Evolutionary conservation across 495 filamentous ascomycete genomes (phyloP).

Genomic region (Acidomyces sp.): DNA sequence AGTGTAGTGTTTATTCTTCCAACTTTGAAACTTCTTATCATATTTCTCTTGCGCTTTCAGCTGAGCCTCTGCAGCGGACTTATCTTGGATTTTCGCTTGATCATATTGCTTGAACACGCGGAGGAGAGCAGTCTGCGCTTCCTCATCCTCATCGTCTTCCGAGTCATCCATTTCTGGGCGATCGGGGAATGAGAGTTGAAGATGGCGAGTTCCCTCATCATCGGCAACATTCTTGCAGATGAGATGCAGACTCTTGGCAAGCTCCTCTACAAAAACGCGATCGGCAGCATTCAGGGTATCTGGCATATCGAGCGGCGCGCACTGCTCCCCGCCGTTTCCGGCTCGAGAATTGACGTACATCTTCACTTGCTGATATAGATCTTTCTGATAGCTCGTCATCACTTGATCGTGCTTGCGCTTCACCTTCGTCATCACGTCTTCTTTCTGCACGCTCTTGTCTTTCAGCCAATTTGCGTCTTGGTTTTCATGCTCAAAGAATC

Average conservation of each 20-base stretch:
- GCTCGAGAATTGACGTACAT: conserved; percentile 58
- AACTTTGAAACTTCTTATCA: conserved; percentile 69
- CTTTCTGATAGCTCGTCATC: conserved; percentile 67
- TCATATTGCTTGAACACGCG: conserved; percentile 83
- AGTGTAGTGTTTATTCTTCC: conserved; percentile 87
- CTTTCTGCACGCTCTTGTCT: conserved; percentile 55
- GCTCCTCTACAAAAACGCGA: conserved; percentile 79
- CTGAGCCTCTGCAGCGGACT: conserved; percentile 65
- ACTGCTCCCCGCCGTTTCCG: conserved; percentile 30
- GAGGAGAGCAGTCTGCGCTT: conserved; percentile 66
- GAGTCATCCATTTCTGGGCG: conserved; percentile 41
- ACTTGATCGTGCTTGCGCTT: conserved; percentile 49
- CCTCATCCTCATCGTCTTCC: conserved; percentile 63
- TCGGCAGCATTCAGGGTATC: conserved; percentile 66
- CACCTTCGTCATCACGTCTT: conserved; percentile 49
- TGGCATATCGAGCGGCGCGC: conserved; percentile 53
- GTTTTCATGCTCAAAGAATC: conserved; percentile 81
- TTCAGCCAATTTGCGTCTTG: conserved; percentile 86
- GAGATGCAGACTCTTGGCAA: conserved; percentile 68
- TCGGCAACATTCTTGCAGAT: conserved; percentile 70
- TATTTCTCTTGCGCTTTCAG: conserved; percentile 68
- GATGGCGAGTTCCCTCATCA: conserved; percentile 64
- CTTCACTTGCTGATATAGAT: conserved; percentile 68
- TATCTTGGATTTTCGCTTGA: conserved; percentile 70
- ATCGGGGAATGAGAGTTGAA: conserved; percentile 57